Percentiles rank a stretch among this genome's conserved stretches.
Evolutionary conservation across 2,329 filamentous ascomycete genomes (phyloP).

Genomic region (Teratosphaeria viscida): DNA sequence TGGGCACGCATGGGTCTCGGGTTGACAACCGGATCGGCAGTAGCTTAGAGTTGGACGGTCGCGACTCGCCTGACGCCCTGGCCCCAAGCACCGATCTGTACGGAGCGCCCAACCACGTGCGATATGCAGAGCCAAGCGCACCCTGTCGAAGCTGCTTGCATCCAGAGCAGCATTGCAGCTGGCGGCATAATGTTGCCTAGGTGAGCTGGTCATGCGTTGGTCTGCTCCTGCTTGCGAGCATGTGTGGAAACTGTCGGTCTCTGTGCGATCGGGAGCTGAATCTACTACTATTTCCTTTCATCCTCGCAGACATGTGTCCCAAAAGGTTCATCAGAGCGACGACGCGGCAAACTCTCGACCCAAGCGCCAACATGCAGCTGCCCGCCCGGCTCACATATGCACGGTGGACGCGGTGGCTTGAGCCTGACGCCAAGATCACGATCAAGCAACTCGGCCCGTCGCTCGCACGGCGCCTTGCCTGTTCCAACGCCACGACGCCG

Average conservation of each 20-base stretch:
- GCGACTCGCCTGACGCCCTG: neutral
- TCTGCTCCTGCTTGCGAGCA: neutral
- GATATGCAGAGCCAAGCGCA: constrained; percentile 6
- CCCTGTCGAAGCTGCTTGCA: neutral
- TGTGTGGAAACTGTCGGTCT: neutral
- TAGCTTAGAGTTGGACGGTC: constrained; percentile 10
- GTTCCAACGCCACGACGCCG: neutral
- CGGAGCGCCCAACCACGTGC: constrained; percentile 11
- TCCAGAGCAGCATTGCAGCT: too few species aligned
- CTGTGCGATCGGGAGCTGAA: neutral
- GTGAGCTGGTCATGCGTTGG: too few species aligned
- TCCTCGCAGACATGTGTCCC: neutral
- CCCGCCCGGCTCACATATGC: neutral
- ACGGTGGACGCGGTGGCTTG: neutral
- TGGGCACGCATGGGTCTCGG: constrained; percentile 7
- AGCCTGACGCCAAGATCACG: neutral
- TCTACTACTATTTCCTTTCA: neutral
- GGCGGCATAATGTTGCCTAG: too few species aligned
- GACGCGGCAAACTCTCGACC: neutral
- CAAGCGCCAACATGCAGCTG: neutral
- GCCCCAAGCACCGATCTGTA: constrained; percentile 6
- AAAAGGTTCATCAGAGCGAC: neutral
- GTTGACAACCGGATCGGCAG: constrained; percentile 17
- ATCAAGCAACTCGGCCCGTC: neutral
- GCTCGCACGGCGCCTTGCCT: neutral